Base-by-base conservation (phyloP, 495 filamentous ascomycete species). In the Penicillium salamii region DNA sequence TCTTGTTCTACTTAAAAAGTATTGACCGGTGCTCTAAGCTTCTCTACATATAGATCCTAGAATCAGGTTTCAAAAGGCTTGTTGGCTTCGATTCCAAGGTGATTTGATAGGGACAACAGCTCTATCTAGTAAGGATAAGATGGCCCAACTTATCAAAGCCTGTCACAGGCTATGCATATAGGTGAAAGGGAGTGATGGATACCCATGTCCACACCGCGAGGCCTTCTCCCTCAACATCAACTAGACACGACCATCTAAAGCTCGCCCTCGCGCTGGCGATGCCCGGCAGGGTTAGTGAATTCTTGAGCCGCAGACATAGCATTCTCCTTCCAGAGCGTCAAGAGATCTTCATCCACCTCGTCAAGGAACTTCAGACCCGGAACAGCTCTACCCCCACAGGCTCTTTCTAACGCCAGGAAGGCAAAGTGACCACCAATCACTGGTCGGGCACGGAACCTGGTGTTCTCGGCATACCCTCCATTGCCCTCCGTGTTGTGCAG, bases 361-460 rank as follows among this genome's bases (percentile, higher is more conserved):
- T 90, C 78, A 61, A 89, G 69, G 63, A 88, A 90, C 19, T 53
- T 57, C 48, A 91, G 63, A 1, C 80, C 84, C 31, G 80, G 74
- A 52, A 82, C 75, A 7, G 86, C 87, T 49, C 78, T 78, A 0
- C 88, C 88, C 1, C 78, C 83, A 65, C 89, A 93, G 5, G 87
- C 88, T 50, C 84, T 72, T 59, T 88, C 81, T 39, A 95, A 68
- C 8, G 89, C 87, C 53, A 96, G 68, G 49, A 91, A 86, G 7
- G 90, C 86, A 75, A 95, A 96, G 65, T 91, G 87, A 2, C 88
- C 91, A 8, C 91, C 91, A 23, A 91, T 81, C 2, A 96, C 91
- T 9, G 91, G 91, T 17, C 91, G 69, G 2, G 89, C 90, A 67
- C 84, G 84, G 74, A 96, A 96, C 37, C 75, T 73, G 46, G 84